phyloP scores from a whole-genome alignment of 2,329 filamentous ascomycete species.

The Aschersonia sp. region DNA sequence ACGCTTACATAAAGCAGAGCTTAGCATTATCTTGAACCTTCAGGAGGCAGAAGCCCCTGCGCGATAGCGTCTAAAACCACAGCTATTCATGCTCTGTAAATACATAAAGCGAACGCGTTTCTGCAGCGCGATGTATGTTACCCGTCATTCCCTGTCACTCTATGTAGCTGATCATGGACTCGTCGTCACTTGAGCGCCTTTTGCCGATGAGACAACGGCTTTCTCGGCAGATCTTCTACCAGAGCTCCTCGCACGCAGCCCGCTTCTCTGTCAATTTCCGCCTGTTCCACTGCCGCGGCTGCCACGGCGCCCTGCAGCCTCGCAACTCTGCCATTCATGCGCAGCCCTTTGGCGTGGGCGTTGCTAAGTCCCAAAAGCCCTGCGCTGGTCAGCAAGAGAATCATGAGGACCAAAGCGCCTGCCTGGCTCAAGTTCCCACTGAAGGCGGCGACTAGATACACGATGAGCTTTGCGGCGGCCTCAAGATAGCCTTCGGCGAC shows the following conservation, averaged over 20 bases:
- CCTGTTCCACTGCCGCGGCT: neutral
- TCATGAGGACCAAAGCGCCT: constrained; percentile 35
- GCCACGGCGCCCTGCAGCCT: constrained; percentile 9
- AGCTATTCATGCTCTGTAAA: too few relatives aligned
- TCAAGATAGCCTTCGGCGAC: constrained; percentile 35
- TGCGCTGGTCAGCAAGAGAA: constrained; percentile 35
- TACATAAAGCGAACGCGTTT: too few relatives aligned
- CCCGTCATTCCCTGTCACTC: too few relatives aligned
- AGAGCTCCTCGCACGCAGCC: neutral
- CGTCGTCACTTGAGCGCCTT: too few relatives aligned
- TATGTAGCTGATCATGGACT: too few relatives aligned
- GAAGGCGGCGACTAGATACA: constrained; percentile 41
- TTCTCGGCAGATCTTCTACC: neutral
- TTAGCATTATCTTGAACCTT: too few relatives aligned
- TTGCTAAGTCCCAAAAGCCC: constrained; percentile 41
- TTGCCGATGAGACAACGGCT: too few relatives aligned
- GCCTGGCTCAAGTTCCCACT: constrained; percentile 39
- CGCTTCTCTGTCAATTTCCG: neutral
- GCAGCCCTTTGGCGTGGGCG: constrained; percentile 27
- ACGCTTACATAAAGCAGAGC: too few relatives aligned
- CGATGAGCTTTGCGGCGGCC: constrained; percentile 38
- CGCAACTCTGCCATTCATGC: constrained; percentile 35
- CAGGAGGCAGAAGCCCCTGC: too few relatives aligned
- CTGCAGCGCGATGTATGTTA: too few relatives aligned
- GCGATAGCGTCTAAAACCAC: too few relatives aligned